Evolutionary conservation across 2,329 filamentous ascomycete genomes (phyloP).

Genomic region (Aspergillus tamarii): DNA sequence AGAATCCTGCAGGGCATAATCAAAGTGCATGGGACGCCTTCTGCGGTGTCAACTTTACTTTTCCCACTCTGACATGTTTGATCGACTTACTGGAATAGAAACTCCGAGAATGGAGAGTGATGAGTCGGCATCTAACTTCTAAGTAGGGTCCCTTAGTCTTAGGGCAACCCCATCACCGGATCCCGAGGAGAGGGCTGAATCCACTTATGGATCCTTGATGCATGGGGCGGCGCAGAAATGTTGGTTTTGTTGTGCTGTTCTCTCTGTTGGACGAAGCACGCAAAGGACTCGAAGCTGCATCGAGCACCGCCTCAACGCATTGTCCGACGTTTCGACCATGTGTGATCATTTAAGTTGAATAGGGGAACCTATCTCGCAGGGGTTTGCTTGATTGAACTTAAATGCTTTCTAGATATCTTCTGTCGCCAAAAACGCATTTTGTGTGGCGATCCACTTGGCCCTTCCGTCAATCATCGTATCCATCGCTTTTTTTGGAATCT

Average conservation of each 20-base stretch:
- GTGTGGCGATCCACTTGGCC: constrained; percentile 15
- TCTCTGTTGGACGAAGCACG: background rate
- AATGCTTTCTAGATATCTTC: background rate
- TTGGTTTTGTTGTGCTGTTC: constrained; percentile 1
- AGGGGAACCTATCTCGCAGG: background rate
- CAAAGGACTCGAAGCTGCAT: background rate
- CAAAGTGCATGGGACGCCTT: background rate
- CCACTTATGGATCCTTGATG: constrained; percentile 4
- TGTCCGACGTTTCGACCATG: background rate
- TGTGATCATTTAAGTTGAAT: constrained; percentile 3
- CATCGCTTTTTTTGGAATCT: constrained; percentile 20
- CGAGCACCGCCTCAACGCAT: constrained; percentile 8
- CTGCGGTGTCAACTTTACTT: background rate
- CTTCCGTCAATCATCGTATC: constrained; percentile 19
- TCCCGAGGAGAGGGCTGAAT: background rate
- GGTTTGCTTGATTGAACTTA: background rate
- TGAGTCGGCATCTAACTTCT: background rate
- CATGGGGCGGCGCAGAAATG: constrained; percentile 5
- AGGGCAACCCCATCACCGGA: background rate
- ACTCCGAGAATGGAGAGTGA: background rate
- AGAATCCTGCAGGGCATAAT: constrained; percentile 7
- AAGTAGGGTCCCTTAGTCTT: background rate
- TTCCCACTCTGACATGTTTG: background rate
- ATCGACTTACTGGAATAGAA: background rate
- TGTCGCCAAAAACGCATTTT: background rate